Conservation (phyloP, 768 basidiomycete genomes). For the Termitomyces sp. region DNA sequence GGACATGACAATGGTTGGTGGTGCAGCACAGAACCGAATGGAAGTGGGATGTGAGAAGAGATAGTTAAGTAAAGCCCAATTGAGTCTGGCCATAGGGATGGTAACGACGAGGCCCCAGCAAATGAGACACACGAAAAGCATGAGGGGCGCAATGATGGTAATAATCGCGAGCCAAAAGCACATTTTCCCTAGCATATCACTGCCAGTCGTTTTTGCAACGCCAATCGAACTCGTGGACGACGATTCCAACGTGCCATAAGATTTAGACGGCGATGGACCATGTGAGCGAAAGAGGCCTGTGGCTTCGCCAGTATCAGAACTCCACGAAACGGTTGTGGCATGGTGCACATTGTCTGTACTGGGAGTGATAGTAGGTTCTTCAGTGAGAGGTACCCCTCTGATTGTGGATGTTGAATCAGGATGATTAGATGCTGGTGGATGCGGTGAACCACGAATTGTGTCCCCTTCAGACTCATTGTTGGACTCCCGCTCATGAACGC, state of each 20-base stretch:
- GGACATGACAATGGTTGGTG: conserved; percentile 60
- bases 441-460: conserved; percentile 35
- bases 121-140: conserved; percentile 81
- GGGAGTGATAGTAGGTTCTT: conserved; percentile 42
- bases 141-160: conserved; percentile 80
- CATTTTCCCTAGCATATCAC: conserved; percentile 63
- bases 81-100: conserved; percentile 97
- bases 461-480: conserved; percentile 30
- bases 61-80: conserved; percentile 89
- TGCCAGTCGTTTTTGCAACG: conserved; percentile 30
- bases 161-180: conserved; percentile 80
- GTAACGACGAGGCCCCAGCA: conserved; percentile 97
- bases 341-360: conserved; percentile 29
- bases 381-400: conserved; percentile 34
- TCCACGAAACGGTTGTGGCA: conserved; percentile 40
- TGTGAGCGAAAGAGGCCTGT: conserved; percentile 40
- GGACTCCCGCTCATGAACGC: conserved; percentile 26
- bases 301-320: conserved; percentile 38
- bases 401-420: conserved; percentile 16
- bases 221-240: conserved; percentile 28
- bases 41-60: conserved; percentile 75
- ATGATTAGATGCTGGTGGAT: conserved; percentile 11
- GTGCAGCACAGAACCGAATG: conserved; percentile 92
- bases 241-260: conserved; percentile 55
- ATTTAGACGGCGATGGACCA: conserved; percentile 45